phyloP scores from a whole-genome alignment of 169 alveolate genomes.

The Cyclospora cayetanensis region DNA sequence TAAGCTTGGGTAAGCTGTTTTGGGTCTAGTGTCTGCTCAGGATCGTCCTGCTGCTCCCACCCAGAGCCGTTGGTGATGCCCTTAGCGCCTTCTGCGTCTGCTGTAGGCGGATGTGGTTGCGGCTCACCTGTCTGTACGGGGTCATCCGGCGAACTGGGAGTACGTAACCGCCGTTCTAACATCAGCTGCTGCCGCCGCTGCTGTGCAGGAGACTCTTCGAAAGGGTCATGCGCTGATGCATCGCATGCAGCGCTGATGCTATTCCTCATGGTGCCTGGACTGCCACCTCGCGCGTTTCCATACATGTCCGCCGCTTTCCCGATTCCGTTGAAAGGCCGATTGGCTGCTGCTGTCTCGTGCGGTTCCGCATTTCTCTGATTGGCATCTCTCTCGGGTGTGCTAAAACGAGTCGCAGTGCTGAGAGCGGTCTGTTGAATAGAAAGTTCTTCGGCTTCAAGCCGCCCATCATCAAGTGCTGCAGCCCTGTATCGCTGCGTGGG shows the following conservation, averaged over 20 bases:
- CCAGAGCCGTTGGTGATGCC: neutral
- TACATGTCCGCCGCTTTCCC: neutral
- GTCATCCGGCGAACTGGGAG: neutral
- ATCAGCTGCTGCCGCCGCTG: constrained; percentile 44
- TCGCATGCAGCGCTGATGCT: neutral
- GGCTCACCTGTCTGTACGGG: neutral
- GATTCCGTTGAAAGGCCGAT: no score
- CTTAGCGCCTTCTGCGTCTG: neutral
- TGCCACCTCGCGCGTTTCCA: neutral
- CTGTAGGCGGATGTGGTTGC: neutral
- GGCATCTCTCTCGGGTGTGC: neutral
- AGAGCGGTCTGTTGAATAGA: no score
- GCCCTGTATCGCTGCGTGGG: constrained; percentile 24
- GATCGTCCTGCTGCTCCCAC: neutral
- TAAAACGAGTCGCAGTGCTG: neutral
- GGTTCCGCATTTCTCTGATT: neutral
- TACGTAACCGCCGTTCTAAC: neutral
- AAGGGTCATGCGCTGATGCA: neutral
- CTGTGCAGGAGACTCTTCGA: neutral
- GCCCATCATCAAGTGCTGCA: neutral
- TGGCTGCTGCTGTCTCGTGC: neutral
- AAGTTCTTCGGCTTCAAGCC: neutral
- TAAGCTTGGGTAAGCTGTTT: no score
- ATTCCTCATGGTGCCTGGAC: neutral
- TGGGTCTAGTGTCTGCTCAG: neutral